A percentile compares a stretch with the other conserved stretches of the same genome.
phyloP scores from a whole-genome alignment of 768 basidiomycete species.

The Exsudoporus frostii region DNA sequence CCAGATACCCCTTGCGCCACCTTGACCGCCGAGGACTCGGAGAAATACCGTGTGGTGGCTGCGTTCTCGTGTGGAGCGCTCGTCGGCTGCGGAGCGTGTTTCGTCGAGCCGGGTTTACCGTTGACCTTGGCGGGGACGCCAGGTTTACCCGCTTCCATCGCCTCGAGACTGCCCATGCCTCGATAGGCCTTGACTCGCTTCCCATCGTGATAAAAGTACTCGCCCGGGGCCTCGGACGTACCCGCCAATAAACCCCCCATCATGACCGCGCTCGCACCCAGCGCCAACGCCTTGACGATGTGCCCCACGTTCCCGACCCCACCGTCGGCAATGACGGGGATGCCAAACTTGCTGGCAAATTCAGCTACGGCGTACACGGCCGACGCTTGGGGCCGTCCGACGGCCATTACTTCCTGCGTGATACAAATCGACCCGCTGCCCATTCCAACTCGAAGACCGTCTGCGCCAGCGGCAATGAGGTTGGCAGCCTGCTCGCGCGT shows the following conservation, averaged over 20 bases:
- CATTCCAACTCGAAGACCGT: slow-evolving; percentile 96
- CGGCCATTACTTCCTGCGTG: slow-evolving; percentile 99
- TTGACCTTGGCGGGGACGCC: slow-evolving; percentile 19
- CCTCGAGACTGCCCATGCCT: slow-evolving; percentile 96
- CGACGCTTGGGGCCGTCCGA: slow-evolving; percentile 95
- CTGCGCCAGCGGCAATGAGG: slow-evolving; percentile 92
- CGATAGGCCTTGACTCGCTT: slow-evolving; percentile 99
- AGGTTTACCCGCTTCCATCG: slow-evolving; percentile 79
- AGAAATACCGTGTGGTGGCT: slow-evolving; percentile 78
- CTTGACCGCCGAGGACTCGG: slow-evolving; percentile 72
- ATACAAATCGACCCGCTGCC: slow-evolving; percentile 98
- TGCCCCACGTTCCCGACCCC: slow-evolving; percentile 95
- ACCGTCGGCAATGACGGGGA: slow-evolving; percentile 96
- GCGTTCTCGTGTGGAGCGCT: slow-evolving; percentile 74
- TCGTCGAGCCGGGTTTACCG: slow-evolving; percentile 33
- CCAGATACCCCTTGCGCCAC: slow-evolving; percentile 97
- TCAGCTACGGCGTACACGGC: slow-evolving; percentile 98
- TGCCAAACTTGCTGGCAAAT: slow-evolving; percentile 88
- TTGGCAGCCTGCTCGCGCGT: slow-evolving; percentile 95
- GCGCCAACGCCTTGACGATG: slow-evolving; percentile 91
- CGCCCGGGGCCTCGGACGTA: slow-evolving; percentile 95
- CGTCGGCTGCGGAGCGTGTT: slow-evolving; percentile 49
- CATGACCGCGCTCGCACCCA: slow-evolving; percentile 97
- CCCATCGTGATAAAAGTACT: slow-evolving; percentile 99
- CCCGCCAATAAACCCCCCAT: slow-evolving; percentile 97